Base-by-base conservation (phyloP, 2,329 filamentous ascomycete species). In the Tolypocladium cylindrosporum region DNA sequence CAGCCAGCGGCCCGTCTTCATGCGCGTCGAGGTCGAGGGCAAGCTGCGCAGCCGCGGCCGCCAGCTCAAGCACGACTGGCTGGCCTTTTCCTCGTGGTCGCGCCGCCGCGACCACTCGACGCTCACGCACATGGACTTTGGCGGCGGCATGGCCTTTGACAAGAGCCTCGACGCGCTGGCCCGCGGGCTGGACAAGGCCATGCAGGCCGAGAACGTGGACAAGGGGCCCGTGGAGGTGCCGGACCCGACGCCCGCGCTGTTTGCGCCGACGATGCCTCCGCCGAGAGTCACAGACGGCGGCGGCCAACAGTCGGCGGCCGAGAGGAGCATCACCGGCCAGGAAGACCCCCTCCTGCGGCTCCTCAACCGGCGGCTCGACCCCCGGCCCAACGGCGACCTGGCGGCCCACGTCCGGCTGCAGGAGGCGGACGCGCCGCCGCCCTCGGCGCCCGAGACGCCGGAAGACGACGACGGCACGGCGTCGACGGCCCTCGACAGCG, bases 21-120 rank as follows among this genome's bases (percentile, higher is more conserved):
- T 56, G 54, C 57, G 57, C 45, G 57, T 56, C 42, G 57, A 59
- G 55, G 53, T 59, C 19, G 45, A 50, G 31, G 57, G 57, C 50
- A 54, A 31, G 21, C 50, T 59, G 34, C 57, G 48, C 7, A 45
- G 57, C 54, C 41, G 48, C n/a, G 24, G 48, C 39, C 39, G 40
- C 21, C 53, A 55, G 54, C 54, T 51, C 40, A 45, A 56, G 45
- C 57, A 54, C 11, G 43, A 24, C 11, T 48, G n/a, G 27, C 10
- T 24, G 50, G 14, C 37, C 19, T 59, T 59, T 41, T 56, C 57
- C 13, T 56, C 57, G 11, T 27, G 37, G 13, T 40, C 41, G 24
- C 48, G 37, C 3, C 39, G 54, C 14, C 53, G 53, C 39, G 45
- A 51, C 40, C 54, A 42, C 31, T 56, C 48, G 50, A 59, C 54